Evolutionary conservation across 805 yeast genomes (phyloP).

Genomic region (Metschnikowia dekortorum): DNA sequence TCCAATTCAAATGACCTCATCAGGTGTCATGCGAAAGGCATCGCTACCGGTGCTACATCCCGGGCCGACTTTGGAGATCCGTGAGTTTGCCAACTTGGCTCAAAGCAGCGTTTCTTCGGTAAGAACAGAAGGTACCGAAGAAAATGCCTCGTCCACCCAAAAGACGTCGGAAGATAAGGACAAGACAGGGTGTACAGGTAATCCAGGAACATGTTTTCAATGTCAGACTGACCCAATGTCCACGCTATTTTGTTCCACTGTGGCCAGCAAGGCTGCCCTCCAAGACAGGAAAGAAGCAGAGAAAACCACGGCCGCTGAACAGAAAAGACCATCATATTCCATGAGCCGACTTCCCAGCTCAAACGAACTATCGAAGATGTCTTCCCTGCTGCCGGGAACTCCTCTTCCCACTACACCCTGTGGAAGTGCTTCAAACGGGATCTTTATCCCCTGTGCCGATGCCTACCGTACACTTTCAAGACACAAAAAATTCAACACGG

Average conservation of each 20-base stretch:
- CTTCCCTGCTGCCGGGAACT: conserved; percentile 14
- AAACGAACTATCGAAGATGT: background rate
- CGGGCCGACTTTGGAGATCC: conserved; percentile 54
- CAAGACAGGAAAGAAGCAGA: conserved; percentile 11
- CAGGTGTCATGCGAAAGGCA: conserved; percentile 24
- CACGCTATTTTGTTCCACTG: conserved; percentile 81
- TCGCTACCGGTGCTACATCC: conserved; percentile 59
- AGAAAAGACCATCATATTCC: background rate
- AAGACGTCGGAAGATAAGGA: conserved; percentile 9
- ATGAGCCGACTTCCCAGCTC: conserved; percentile 1
- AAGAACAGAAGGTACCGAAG: conserved; percentile 2
- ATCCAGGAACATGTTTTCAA: conserved; percentile 82
- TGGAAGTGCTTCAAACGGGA: conserved; percentile 25
- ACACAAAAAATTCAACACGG: conserved; percentile 70
- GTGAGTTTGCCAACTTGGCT: conserved; percentile 38
- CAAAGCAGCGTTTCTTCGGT: conserved; percentile 38
- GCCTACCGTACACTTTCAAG: conserved; percentile 84
- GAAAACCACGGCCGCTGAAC: conserved; percentile 4
- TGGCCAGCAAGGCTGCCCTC: conserved; percentile 50
- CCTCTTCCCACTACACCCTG: conserved; percentile 18
- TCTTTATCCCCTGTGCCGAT: conserved; percentile 83
- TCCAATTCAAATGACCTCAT: conserved; percentile 32
- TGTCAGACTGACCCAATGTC: conserved; percentile 87
- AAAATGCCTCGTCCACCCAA: background rate
- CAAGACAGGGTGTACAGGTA: conserved; percentile 64